Base-by-base conservation (phyloP, 176 grass and related monocot species). In the Phoenix dactylifera region DNA sequence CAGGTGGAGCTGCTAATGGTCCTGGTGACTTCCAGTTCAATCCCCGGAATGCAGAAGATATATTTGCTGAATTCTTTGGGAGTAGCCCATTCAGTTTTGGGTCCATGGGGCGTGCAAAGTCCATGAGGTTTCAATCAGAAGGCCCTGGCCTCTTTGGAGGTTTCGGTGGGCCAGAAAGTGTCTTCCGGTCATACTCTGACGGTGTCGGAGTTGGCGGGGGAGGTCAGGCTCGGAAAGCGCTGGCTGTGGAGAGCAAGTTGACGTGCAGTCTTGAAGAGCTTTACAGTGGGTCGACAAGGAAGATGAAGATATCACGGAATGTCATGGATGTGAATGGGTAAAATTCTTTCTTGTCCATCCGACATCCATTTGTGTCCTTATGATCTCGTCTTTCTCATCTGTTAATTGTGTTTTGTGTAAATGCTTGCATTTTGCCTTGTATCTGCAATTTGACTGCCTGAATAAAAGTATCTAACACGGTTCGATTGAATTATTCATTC, bases 221-320 rank as follows among this genome's bases (percentile, higher is more conserved):
- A 53, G 35, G 20, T 29, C 59, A 0, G 6, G 67, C 32, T 1
- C 58, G 18, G 50, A 72, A 66, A 58, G 26, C 71, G 14, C 67
- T 54, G 20, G 29, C 74, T 15, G 78, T 95, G 50, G 82, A 95
- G 81, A 77, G 58, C 64, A 95, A 82, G 70, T 57, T 95, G 65
- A 60, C 67, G n/a, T 95, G 89, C 79, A 85, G 78, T 44, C 85
- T 95, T 18, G 85, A 95, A 72, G 89, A 95, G 63, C 79, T 95
- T 52, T 89, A 89, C 67, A 56, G 58, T 32, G 89, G 89, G 3
- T 80, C 80, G 9, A 95, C 85, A 17, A 88, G 83, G 67, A 95
- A 85, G 54, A 95, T 89, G 78, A 89, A 76, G 75, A 95, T 95
- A 48, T 82, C 72, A 4, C 68, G 89, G 50, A 85, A 74, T 61